Conservation (phyloP, 306 rosid genomes). For the Malus fusca region DNA sequence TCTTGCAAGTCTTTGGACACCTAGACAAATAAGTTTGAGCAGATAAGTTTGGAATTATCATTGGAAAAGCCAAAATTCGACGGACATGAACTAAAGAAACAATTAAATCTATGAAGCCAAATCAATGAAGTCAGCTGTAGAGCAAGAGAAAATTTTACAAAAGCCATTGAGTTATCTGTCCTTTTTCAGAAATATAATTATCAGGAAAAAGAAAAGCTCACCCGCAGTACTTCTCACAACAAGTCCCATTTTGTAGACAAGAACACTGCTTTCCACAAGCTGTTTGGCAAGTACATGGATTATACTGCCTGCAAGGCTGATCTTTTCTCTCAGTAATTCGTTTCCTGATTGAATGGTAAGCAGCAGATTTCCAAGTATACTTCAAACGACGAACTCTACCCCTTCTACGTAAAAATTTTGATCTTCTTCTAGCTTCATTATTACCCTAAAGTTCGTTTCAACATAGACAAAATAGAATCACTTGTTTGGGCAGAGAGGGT, state of each 20-base stretch:
- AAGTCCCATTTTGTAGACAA: constrained; percentile 91
- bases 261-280: constrained; percentile 97
- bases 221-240: constrained; percentile 99
- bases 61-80: neutral
- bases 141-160: constrained; percentile 2
- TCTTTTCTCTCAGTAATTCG: constrained; percentile 94
- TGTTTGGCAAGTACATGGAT: constrained; percentile 89
- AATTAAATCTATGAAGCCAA: constrained; percentile 15
- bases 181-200: neutral
- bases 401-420: constrained; percentile 86
- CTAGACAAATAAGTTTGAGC: constrained; percentile 21
- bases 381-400: constrained; percentile 98
- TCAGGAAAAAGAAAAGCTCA: constrained; percentile 34
- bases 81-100: neutral
- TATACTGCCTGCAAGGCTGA: constrained; percentile 97
- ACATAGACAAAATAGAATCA: constrained; percentile 7
- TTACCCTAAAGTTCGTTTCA: constrained; percentile 58
- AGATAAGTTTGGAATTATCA: neutral
- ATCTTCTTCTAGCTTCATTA: constrained; percentile 88
- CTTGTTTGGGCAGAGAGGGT: constrained; percentile 15
- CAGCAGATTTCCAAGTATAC: constrained; percentile 98
- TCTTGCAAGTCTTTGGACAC: constrained; percentile 91
- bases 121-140: neutral
- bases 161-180: neutral
- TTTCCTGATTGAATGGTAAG: constrained; percentile 93